Conservation (phyloP, 208 protist genomes). For the Trypanosoma melophagium region DNA sequence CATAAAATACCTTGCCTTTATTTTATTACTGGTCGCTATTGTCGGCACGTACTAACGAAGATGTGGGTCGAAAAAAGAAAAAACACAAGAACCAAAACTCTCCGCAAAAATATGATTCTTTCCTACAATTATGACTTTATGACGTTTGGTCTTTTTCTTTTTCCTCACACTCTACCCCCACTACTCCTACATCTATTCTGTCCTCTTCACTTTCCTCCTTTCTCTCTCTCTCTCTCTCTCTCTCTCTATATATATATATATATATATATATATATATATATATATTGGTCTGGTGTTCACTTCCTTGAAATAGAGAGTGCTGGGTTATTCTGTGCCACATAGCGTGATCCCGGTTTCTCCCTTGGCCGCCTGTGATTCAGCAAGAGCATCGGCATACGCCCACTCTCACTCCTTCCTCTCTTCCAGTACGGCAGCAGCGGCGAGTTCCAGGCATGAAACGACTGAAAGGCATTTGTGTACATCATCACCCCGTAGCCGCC, state of each 20-base stretch:
- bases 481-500: slow-evolving; percentile 52
- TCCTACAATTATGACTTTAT: too few species aligned
- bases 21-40: too few species aligned
- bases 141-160: too few species aligned
- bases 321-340: slow-evolving; percentile 63
- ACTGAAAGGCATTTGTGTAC: slow-evolving; percentile 34
- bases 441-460: slow-evolving; percentile 55
- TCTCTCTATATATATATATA: slow-evolving; percentile 1
- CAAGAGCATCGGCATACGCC: slow-evolving; percentile 51
- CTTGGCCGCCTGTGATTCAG: slow-evolving; percentile 60
- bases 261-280: slow-evolving; percentile 6
- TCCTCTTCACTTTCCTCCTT: too few species aligned
- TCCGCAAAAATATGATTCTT: too few species aligned
- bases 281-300: background rate
- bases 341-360: slow-evolving; percentile 68
- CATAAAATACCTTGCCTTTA: too few species aligned
- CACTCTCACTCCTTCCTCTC: slow-evolving; percentile 44
- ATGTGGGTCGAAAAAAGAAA: too few species aligned
- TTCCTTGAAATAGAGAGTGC: slow-evolving; percentile 26
- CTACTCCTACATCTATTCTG: too few species aligned
- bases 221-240: too few species aligned
- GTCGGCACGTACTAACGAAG: too few species aligned
- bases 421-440: slow-evolving; percentile 46
- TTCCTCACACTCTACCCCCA: too few species aligned
- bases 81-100: too few species aligned